Percentiles rank a stretch among this genome's conserved stretches.
phyloP scores from a whole-genome alignment of 192 early-diverging fungal genomes.

The Mycoemilia scoparia region DNA sequence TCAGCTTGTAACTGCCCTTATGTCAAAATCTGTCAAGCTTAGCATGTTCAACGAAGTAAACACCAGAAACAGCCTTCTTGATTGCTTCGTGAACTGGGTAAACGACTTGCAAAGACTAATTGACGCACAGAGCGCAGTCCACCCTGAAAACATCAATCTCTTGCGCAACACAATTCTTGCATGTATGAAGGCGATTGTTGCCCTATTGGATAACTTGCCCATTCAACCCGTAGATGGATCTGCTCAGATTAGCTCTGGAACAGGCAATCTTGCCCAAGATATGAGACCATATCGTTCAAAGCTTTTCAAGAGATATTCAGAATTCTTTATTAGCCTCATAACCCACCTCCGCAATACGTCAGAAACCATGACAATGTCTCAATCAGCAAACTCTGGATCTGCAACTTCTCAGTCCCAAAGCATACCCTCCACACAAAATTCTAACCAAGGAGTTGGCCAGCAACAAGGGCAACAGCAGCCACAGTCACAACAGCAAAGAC shows the following conservation, averaged over 20 bases:
- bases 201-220: constrained; percentile 25
- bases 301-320: constrained; percentile 29
- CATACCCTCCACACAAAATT: too few relatives aligned
- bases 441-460: too few relatives aligned
- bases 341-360: constrained; percentile 32
- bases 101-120: constrained; percentile 28
- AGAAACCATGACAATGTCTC: constrained; percentile 29
- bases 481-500: constrained; percentile 6
- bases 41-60: constrained; percentile 27
- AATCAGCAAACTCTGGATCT: constrained; percentile 18
- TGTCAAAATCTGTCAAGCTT: constrained; percentile 27
- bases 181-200: constrained; percentile 22
- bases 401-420: too few relatives aligned
- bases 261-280: constrained; percentile 11
- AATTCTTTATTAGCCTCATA: constrained; percentile 34
- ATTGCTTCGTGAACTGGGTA: constrained; percentile 30
- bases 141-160: constrained; percentile 19
- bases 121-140: constrained; percentile 24
- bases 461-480: not conserved
- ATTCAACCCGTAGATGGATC: constrained; percentile 22
- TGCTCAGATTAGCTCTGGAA: constrained; percentile 1
- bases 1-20: constrained; percentile 21
- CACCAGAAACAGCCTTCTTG: constrained; percentile 26
- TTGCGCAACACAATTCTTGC: constrained; percentile 20
- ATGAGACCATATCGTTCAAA: constrained; percentile 23